Evolutionary conservation across 1,139 yeast genomes (phyloP).

Genomic region (Pichia sp.): DNA sequence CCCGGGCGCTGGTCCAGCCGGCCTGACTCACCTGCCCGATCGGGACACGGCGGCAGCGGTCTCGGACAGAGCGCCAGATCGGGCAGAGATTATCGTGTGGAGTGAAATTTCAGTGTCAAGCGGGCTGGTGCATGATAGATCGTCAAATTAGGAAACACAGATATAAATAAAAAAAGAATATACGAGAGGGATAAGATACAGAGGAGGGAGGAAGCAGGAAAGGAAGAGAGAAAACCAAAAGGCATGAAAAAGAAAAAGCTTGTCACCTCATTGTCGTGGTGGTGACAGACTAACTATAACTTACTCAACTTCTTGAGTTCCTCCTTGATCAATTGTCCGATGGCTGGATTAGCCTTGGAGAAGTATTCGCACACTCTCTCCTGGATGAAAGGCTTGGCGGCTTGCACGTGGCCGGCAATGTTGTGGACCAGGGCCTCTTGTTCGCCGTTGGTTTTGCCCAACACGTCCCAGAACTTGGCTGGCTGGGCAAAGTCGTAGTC

Average conservation of each 20-base stretch:
- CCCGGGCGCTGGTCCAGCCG: background rate
- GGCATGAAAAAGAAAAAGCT: background rate
- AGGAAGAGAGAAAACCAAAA: no score
- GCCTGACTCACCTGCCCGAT: slow-evolving; percentile 5
- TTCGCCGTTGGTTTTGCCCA: slow-evolving; percentile 72
- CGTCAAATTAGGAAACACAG: background rate
- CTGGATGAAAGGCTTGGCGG: slow-evolving; percentile 72
- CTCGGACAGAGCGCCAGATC: no score
- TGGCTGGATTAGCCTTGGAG: slow-evolving; percentile 61
- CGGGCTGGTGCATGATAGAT: no score
- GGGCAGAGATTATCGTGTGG: no score
- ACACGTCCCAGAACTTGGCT: slow-evolving; percentile 64
- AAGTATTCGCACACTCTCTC: slow-evolving; percentile 78
- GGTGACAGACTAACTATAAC: slow-evolving; percentile 5
- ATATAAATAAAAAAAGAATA: background rate
- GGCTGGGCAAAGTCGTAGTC: slow-evolving; percentile 63
- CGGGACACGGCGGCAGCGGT: background rate
- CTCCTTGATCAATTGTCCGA: slow-evolving; percentile 59
- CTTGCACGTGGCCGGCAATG: slow-evolving; percentile 67
- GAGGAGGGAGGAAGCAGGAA: background rate
- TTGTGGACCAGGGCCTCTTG: slow-evolving; percentile 82
- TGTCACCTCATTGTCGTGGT: background rate
- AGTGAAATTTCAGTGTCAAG: no score
- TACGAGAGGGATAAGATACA: background rate
- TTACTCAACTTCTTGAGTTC: slow-evolving; percentile 36